Evolutionary conservation across 2,329 filamentous ascomycete genomes (phyloP), one percentile per base, ranked within the genome.

Genomic region (Lecanicillium sp.): DNA sequence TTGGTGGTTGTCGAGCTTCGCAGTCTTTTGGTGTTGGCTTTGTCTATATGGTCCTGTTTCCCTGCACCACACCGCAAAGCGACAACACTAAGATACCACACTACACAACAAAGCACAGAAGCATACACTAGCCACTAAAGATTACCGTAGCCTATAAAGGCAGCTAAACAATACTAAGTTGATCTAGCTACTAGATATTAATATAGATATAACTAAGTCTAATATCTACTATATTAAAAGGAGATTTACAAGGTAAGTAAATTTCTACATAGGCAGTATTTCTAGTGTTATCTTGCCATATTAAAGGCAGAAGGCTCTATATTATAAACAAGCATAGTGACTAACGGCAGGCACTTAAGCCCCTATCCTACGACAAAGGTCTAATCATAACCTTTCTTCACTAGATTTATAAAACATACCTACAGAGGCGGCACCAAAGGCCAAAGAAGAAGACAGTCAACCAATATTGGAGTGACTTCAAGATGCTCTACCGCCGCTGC

Each of bases 321-420:
- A 4, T 34, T 29, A 17, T 19, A 17, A 40, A 38, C 32, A 12
- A 41, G 17, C 18, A 45, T 15, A 25, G 44, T 25, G 10, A 37
- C 28, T 51, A 32, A 46, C 35, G 35, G 25, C 42, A 17, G 11
- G 37, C 17, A 10, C n/a, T 39, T 4, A 18, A 17, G 15, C 37
- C 31, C 8, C 17, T 43, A 43, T 46, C 46, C 36, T 54, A 38
- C 40, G 33, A 43, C 18, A 52, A 49, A 27, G 45, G 51, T 15
- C 44, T 33, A n/a, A 52, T 53, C 17, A 53, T 54, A 34, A 45
- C 33, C 3, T 53, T 54, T 41, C 45, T 54, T 5, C 15, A 45
- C 32, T 53, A 33, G 46, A 54, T 51, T 31, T 53, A 34, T 32
- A 30, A 49, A 36, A 46, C 33, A 17, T 53, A 44, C 22, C n/a